Evolutionary conservation across 768 basidiomycete genomes (phyloP).

Genomic region (Boletus subcaerulescens): DNA sequence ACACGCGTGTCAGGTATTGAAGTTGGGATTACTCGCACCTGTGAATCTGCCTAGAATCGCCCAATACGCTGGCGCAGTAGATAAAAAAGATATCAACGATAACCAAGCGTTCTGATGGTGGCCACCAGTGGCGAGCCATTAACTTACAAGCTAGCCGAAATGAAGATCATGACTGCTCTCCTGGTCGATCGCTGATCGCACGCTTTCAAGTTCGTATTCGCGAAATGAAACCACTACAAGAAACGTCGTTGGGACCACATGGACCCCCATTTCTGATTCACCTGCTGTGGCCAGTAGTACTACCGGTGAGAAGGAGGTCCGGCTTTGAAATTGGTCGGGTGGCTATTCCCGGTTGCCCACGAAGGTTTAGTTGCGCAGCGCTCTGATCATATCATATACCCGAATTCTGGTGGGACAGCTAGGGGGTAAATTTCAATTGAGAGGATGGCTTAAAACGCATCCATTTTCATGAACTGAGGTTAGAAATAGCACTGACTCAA

Average conservation of each 20-base stretch:
- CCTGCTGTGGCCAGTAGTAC: neutral
- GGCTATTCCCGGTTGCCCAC: neutral
- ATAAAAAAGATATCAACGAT: neutral
- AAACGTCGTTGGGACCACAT: neutral
- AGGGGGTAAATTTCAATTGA: too few relatives aligned
- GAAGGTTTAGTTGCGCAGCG: neutral
- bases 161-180: constrained; percentile 21
- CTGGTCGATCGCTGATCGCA: constrained; percentile 27
- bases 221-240: neutral
- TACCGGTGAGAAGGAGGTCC: neutral
- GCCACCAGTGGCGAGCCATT: constrained; percentile 13
- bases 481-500: too few relatives aligned
- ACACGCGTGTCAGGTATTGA: neutral
- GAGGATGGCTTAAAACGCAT: too few relatives aligned
- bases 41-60: constrained; percentile 18
- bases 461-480: too few relatives aligned
- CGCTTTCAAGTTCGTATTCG: constrained; percentile 4
- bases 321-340: constrained; percentile 6
- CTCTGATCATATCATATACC: constrained; percentile 2
- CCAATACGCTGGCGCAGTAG: neutral
- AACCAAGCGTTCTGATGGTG: neutral
- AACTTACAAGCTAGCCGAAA: constrained; percentile 25
- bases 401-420: too few relatives aligned
- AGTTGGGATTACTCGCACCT: neutral
- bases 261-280: neutral